A percentile compares a stretch with the other conserved stretches of the same genome.
Conservation (phyloP, 129 eudicot genomes). For the Erigeron canadensis region DNA sequence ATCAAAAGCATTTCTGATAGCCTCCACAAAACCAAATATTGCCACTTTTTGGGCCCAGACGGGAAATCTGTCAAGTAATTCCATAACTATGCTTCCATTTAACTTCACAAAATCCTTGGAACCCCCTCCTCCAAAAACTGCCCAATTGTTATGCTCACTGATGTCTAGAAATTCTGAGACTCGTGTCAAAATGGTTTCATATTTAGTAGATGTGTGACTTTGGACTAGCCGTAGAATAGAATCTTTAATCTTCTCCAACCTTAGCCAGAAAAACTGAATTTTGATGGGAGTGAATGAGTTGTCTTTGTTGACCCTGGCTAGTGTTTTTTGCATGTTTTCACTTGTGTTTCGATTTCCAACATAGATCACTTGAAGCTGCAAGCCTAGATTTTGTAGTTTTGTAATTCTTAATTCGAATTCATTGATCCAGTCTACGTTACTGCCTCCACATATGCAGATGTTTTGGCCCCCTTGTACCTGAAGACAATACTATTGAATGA, state of each 20-base stretch:
- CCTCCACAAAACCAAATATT: conserved; percentile 49
- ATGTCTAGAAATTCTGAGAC: conserved; percentile 45
- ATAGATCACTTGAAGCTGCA: conserved; percentile 57
- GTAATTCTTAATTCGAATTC: conserved; percentile 49
- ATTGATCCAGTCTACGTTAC: conserved; percentile 60
- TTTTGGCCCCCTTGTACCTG: conserved; percentile 55
- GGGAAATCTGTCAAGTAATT: conserved; percentile 31
- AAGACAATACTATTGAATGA: conserved; percentile 16
- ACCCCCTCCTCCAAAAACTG: conserved; percentile 44
- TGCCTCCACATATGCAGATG: conserved; percentile 67
- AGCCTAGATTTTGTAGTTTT: conserved; percentile 40
- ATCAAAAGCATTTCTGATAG: conserved; percentile 40
- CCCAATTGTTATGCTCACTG: conserved; percentile 43
- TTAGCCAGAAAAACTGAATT: conserved; percentile 55
- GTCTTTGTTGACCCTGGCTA: conserved; percentile 42
- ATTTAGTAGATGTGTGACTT: conserved; percentile 16
- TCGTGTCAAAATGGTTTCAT: conserved; percentile 35
- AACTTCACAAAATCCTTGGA: conserved; percentile 48
- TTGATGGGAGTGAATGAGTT: conserved; percentile 35
- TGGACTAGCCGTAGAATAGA: conserved; percentile 34
- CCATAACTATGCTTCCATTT: conserved; percentile 29
- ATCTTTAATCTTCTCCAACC: conserved; percentile 57
- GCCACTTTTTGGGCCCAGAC: conserved; percentile 45
- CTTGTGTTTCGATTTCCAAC: conserved; percentile 56
- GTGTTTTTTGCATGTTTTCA: conserved; percentile 31